A percentile compares a stretch with the other conserved stretches of the same genome.
Evolutionary conservation across 768 basidiomycete genomes (phyloP).

Genomic region (Naganishia onofrii): DNA sequence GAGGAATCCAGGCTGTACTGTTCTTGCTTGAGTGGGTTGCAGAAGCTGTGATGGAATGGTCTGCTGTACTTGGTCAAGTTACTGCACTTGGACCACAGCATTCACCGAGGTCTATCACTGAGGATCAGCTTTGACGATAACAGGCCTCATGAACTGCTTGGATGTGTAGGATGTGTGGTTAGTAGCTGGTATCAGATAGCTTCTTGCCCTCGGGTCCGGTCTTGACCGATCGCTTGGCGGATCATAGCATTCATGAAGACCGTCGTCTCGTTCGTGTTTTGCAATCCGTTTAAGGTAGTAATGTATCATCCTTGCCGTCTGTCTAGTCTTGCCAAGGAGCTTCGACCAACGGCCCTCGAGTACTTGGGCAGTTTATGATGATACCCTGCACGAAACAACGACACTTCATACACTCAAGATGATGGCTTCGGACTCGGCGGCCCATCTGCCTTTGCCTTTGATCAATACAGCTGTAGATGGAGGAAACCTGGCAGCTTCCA

Average conservation of each 20-base stretch:
- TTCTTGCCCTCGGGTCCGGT: not conserved
- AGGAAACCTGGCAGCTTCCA: not conserved
- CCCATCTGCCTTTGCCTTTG: not conserved
- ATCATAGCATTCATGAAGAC: not conserved
- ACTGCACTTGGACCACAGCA: no score
- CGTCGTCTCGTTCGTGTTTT: not conserved
- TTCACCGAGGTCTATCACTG: no score
- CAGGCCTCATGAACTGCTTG: no score
- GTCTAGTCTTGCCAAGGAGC: no score
- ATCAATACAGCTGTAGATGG: slow-evolving; percentile 2
- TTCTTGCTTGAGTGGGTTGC: not conserved
- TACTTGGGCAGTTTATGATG: not conserved
- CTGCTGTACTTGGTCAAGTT: not conserved
- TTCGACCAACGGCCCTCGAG: not conserved
- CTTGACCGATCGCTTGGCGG: not conserved
- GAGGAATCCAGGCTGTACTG: no score
- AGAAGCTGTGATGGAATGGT: no score
- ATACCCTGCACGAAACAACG: not conserved
- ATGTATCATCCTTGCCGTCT: no score
- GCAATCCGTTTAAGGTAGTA: not conserved
- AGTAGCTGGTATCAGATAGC: not conserved
- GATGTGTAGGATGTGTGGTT: no score
- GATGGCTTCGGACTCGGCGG: not conserved
- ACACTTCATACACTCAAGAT: not conserved
- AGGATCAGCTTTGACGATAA: no score